These are phyloP conservation scores for Leishmania martiniquensis DNA, from an alignment of 208 protist genomes.

Conservation along the genomic window DNA sequence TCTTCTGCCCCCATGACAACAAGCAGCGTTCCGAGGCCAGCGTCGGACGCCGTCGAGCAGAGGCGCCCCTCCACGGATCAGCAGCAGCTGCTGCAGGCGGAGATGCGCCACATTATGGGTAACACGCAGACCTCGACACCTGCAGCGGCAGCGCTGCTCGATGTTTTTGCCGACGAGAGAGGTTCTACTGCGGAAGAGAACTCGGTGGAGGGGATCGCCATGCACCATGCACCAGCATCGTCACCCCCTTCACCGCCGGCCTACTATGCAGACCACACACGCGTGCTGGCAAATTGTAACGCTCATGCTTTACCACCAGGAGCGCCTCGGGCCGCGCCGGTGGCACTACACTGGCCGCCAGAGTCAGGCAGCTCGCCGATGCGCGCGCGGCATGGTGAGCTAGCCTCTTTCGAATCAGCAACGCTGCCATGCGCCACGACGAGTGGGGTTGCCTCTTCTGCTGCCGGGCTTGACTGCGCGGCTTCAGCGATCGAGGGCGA, in stretches of 20 bases:
- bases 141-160: not conserved
- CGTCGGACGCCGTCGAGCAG: not conserved
- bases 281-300: not conserved
- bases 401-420: not conserved
- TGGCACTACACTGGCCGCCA: not conserved
- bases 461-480: slow-evolving; percentile 5
- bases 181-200: not conserved
- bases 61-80: not conserved
- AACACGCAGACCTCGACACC: not conserved
- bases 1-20: not conserved
- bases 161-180: not conserved
- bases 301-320: not conserved
- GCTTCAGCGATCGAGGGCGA: not conserved
- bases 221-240: not conserved
- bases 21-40: not conserved
- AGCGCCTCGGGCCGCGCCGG: not conserved
- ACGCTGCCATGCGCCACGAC: not conserved
- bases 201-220: not conserved
- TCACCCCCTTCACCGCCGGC: not conserved
- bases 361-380: not conserved
- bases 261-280: not conserved
- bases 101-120: not conserved
- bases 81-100: not conserved
- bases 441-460: not conserved
- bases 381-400: not conserved